phyloP scores from a whole-genome alignment of 129 eudicot species.

The Flaveria trinervia region DNA sequence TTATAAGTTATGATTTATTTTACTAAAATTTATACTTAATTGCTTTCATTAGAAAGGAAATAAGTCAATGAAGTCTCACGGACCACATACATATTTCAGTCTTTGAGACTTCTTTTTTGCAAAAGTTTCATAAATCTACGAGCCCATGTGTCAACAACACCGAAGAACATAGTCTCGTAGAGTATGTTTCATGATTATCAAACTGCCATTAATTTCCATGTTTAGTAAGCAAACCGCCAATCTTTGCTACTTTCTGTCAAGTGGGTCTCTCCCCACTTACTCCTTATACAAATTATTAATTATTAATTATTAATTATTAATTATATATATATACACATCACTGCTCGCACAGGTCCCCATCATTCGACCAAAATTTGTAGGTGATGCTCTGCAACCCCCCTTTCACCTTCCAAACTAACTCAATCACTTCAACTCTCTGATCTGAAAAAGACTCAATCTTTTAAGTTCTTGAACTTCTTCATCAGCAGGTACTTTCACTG shows the following conservation, averaged over 20 bases:
- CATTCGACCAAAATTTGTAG: constrained; percentile 4
- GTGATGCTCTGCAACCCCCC: constrained; percentile 10
- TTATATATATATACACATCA: too few species aligned
- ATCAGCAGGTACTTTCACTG: neutral
- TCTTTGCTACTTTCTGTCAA: constrained; percentile 10
- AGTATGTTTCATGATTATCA: constrained; percentile 15
- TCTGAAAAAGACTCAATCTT: constrained; percentile 23
- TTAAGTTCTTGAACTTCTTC: constrained; percentile 1
- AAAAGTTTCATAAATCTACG: too few species aligned
- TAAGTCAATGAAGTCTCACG: too few species aligned
- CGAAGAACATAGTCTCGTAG: too few species aligned
- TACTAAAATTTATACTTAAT: too few species aligned
- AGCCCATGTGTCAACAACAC: too few species aligned
- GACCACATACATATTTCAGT: too few species aligned
- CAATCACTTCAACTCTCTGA: constrained; percentile 27
- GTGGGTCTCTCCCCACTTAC: constrained; percentile 27
- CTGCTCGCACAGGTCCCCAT: neutral
- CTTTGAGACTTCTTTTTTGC: too few species aligned
- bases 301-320: too few species aligned
- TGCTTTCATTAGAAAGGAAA: too few species aligned
- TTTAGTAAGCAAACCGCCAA: constrained; percentile 40
- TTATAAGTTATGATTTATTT: too few species aligned
- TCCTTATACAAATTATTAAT: neutral
- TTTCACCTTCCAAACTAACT: constrained; percentile 10
- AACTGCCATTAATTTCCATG: constrained; percentile 32